Conservation (phyloP, 73 alveolate species). For the Stentor coeruleus region DNA sequence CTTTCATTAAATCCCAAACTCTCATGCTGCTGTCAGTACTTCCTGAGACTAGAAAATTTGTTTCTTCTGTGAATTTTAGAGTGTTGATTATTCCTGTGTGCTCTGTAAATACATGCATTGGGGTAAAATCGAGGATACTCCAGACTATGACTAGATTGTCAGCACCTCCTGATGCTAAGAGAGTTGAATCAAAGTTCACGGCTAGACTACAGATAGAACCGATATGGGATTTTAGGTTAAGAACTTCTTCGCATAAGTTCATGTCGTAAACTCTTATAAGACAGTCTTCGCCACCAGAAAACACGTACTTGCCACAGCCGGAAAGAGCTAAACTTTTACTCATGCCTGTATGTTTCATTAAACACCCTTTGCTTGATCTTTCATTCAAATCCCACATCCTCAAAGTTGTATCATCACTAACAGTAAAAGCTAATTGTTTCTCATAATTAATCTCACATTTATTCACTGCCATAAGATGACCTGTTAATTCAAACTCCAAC, state of each 20-base stretch:
- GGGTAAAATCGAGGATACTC: constrained; percentile 12
- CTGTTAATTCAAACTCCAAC: neutral
- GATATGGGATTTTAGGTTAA: constrained; percentile 1
- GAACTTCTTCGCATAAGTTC: neutral
- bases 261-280: constrained; percentile 7
- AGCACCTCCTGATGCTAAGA: constrained; percentile 20
- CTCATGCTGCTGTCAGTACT: neutral
- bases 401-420: constrained; percentile 6
- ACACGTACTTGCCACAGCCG: neutral
- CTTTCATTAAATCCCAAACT: constrained; percentile 18
- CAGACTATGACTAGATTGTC: constrained; percentile 9
- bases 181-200: neutral
- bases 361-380: neutral
- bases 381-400: neutral
- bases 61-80: neutral
- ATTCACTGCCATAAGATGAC: neutral
- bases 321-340: constrained; percentile 8
- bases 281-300: constrained; percentile 24
- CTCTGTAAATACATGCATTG: neutral
- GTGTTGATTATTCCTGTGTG: neutral
- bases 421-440: neutral
- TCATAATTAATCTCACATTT: neutral
- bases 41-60: constrained; percentile 20
- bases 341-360: constrained; percentile 2
- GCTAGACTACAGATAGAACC: neutral